phyloP scores from a whole-genome alignment of 1,284 basidiomycete genomes.

The Ceratobasidium sp. region DNA sequence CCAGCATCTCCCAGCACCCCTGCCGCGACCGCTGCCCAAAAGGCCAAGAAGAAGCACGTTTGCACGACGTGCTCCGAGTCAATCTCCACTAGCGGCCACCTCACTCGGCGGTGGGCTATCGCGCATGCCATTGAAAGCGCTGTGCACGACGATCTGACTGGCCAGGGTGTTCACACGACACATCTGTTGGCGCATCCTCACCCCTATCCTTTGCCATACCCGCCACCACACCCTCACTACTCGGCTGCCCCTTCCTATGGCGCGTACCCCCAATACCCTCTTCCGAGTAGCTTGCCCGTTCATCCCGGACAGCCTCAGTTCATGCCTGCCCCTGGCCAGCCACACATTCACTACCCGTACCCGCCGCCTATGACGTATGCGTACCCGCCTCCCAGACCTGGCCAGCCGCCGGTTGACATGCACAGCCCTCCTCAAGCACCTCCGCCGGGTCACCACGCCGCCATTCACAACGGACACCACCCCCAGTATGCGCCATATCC shows the following conservation, averaged over 20 bases:
- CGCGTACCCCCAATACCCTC: constrained; percentile 34
- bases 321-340: too few species aligned
- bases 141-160: constrained; percentile 17
- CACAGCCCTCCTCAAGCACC: constrained; percentile 31
- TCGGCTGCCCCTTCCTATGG: constrained; percentile 23
- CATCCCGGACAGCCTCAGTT: too few species aligned
- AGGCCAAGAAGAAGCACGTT: constrained; percentile 61
- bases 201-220: constrained; percentile 18
- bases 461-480: constrained; percentile 30
- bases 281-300: constrained; percentile 27
- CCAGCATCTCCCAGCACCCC: constrained; percentile 33
- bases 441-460: too few species aligned
- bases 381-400: too few species aligned
- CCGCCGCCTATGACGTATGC: constrained; percentile 29
- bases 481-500: constrained; percentile 35
- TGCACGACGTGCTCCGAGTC: constrained; percentile 73
- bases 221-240: constrained; percentile 30
- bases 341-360: constrained; percentile 39
- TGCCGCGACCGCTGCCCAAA: constrained; percentile 45
- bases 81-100: constrained; percentile 85
- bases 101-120: constrained; percentile 52
- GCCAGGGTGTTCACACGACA: constrained; percentile 21
- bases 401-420: too few species aligned
- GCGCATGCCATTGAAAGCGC: constrained; percentile 44
- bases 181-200: constrained; percentile 28